Conservation (phyloP, 495 filamentous ascomycete genomes). For the Xylaria palmicola region DNA sequence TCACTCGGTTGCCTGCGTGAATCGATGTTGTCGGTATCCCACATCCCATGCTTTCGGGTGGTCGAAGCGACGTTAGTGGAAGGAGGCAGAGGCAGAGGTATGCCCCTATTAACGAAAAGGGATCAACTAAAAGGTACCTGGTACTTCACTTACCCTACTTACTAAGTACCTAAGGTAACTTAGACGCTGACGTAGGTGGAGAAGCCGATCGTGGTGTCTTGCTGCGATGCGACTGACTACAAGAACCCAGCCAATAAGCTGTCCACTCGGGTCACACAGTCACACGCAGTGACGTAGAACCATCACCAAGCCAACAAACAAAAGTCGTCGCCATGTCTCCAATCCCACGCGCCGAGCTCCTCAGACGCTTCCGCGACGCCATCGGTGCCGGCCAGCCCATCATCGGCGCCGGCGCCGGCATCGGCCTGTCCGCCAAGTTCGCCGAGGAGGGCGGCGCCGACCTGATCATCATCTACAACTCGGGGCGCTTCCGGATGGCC, state of each 20-base stretch:
- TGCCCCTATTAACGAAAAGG: no score
- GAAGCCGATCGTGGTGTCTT: no score
- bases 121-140: no score
- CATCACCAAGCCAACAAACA: not conserved
- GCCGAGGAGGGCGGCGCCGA: conserved; percentile 66
- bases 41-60: not conserved
- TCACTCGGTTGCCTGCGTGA: not conserved
- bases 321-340: conserved; percentile 28
- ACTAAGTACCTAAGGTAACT: no score
- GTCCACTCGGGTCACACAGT: no score
- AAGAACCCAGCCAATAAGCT: no score
- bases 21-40: not conserved
- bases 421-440: conserved; percentile 69
- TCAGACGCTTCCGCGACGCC: conserved; percentile 51
- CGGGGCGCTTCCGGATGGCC: conserved; percentile 72
- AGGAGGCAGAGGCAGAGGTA: no score
- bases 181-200: no score
- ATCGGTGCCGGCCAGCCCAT: conserved; percentile 55
- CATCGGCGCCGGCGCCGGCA: conserved; percentile 69
- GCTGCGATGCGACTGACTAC: no score
- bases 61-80: not conserved
- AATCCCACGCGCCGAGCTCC: conserved; percentile 54
- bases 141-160: no score
- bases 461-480: conserved; percentile 72
- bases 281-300: not conserved